Conservation (phyloP, 805 yeast genomes). For the Wickerhamomyces bovis region DNA sequence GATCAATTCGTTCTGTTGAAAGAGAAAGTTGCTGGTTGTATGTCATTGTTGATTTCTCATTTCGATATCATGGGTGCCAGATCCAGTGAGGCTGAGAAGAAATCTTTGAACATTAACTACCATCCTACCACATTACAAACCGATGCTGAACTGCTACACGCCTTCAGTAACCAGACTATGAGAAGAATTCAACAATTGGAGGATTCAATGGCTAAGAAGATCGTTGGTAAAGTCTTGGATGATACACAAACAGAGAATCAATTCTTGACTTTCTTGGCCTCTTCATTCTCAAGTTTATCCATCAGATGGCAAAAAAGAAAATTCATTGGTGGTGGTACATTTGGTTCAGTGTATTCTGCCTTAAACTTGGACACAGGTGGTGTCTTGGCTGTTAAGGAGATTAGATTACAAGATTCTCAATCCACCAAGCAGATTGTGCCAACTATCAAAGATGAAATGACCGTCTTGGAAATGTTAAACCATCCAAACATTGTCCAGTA, state of each 20-base stretch:
- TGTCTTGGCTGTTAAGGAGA: slow-evolving; percentile 94
- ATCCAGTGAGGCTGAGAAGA: slow-evolving; percentile 56
- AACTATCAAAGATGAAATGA: slow-evolving; percentile 92
- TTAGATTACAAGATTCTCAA: slow-evolving; percentile 82
- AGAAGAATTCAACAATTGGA: slow-evolving; percentile 62
- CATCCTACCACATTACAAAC: slow-evolving; percentile 42
- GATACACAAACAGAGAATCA: slow-evolving; percentile 84
- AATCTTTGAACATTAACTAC: slow-evolving; percentile 34
- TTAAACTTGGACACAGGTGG: slow-evolving; percentile 92
- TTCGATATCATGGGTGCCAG: slow-evolving; percentile 98
- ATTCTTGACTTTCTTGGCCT: slow-evolving; percentile 77
- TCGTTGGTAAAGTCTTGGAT: slow-evolving; percentile 86
- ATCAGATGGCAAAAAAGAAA: slow-evolving; percentile 97
- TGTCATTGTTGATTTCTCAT: slow-evolving; percentile 89
- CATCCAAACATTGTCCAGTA: slow-evolving; percentile 97
- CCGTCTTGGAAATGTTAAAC: slow-evolving; percentile 86
- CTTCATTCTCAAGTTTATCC: slow-evolving; percentile 82
- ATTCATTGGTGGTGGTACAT: slow-evolving; percentile 91
- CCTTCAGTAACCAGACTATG: slow-evolving; percentile 64
- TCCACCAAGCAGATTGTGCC: slow-evolving; percentile 80
- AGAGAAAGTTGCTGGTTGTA: slow-evolving; percentile 85
- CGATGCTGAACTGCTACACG: slow-evolving; percentile 46
- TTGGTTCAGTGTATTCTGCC: slow-evolving; percentile 91
- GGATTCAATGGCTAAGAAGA: slow-evolving; percentile 30
- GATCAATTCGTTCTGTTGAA: slow-evolving; percentile 69